Evolutionary conservation across 2,329 filamentous ascomycete genomes (phyloP).

Genomic region (Spiromastix sp.): DNA sequence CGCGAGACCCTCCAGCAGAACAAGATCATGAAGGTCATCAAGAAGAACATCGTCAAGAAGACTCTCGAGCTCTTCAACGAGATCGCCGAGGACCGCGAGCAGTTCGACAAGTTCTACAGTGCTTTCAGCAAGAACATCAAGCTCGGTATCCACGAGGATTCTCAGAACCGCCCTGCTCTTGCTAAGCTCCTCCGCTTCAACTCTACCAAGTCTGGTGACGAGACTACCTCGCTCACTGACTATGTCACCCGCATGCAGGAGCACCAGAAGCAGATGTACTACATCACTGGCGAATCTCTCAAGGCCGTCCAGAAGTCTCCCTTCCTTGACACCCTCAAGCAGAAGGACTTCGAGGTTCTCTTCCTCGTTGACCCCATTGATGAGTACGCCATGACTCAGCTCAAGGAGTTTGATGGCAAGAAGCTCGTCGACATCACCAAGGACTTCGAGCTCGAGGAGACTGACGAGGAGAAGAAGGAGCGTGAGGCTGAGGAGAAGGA

Average conservation of each 20-base stretch:
- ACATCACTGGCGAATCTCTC: constrained; percentile 99
- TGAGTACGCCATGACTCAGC: constrained; percentile 98
- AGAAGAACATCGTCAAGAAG: constrained; percentile 99
- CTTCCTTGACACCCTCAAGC: constrained; percentile 97
- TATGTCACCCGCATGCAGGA: constrained; percentile 99
- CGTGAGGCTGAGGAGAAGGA: constrained; percentile 98
- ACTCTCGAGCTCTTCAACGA: constrained; percentile 98
- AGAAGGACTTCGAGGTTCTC: constrained; percentile 98
- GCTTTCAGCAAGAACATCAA: constrained; percentile 99
- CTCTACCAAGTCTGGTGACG: constrained; percentile 97
- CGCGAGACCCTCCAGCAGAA: constrained; percentile 99
- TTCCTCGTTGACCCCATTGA: constrained; percentile 99
- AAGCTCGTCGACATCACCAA: constrained; percentile 99
- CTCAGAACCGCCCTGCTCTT: constrained; percentile 84
- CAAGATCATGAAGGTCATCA: constrained; percentile 99
- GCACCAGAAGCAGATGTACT: constrained; percentile 99
- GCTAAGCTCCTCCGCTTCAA: constrained; percentile 98
- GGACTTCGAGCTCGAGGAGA: constrained; percentile 99
- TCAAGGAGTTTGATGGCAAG: constrained; percentile 99
- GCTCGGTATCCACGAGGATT: constrained; percentile 99
- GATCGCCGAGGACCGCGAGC: constrained; percentile 98
- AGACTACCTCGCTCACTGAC: constrained; percentile 88
- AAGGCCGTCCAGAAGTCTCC: constrained; percentile 97
- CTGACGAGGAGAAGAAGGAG: constrained; percentile 94
- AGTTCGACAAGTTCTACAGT: constrained; percentile 99